Evolutionary conservation across 371 early-diverging fungal genomes (phyloP), one percentile per base, ranked within the genome.

Genomic region (Thermomucor indicae-seudaticae): DNA sequence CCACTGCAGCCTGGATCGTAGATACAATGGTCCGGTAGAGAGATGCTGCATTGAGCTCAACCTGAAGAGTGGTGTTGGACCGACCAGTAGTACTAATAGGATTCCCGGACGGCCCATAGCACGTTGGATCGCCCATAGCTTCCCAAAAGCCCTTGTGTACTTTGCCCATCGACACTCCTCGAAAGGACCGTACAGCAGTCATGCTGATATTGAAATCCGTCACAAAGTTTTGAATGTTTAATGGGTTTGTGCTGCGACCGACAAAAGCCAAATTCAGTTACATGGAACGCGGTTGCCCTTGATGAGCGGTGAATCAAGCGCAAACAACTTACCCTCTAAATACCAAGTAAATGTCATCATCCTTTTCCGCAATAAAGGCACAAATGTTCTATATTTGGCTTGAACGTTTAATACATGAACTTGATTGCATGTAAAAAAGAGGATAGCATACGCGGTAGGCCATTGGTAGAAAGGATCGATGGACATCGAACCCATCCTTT

Each of bases 81-180:
- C 37, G 24, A 20, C 41, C 35, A 52, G 54, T 34, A 47, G 43
- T n/a, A n/a, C n/a, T n/a, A n/a, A n/a, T n/a, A n/a, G n/a, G n/a
- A n/a, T n/a, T n/a, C n/a, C n/a, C n/a, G n/a, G n/a, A n/a, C n/a
- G n/a, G n/a, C n/a, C n/a, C n/a, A n/a, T n/a, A n/a, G n/a, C n/a
- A n/a, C 54, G 64, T 12, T 4, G 67, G 62, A 22, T 78, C 76
- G 0, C 83, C 83, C 62, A 83, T 70, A 0, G 83, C 83, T 22
- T 69, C 68, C 72, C 77, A 83, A 56, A 76, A 80, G 2, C 83
- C 83, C 43, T 78, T 68, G 45, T 83, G 83, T 0, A 79, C 79
- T 49, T 68, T 72, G 1, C 83, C 83, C 65, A 83, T 75, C 2
- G 72, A 63, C 6, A 40, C 41, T 0, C 74, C 74, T 29, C 60